Evolutionary conservation across 2,329 filamentous ascomycete genomes (phyloP).

Genomic region (Stachybotrys chlorohalonatus): DNA sequence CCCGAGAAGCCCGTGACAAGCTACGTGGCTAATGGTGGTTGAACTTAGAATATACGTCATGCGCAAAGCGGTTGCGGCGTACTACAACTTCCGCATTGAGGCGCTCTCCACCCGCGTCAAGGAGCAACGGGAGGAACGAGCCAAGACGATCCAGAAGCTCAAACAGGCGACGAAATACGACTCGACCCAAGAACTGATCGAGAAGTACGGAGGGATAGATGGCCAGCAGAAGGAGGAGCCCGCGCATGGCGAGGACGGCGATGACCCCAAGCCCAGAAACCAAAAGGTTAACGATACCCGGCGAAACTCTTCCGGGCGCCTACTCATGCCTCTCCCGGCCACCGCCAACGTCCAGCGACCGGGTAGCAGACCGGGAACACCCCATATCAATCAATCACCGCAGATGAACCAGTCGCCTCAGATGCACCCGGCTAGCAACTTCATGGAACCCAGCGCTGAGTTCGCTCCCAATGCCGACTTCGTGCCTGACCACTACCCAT

Average conservation of each 20-base stretch:
- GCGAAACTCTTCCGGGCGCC: slow-evolving; percentile 25
- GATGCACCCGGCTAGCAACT: neutral
- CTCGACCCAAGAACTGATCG: slow-evolving; percentile 82
- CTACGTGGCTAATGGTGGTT: slow-evolving; percentile 7
- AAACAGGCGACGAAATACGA: slow-evolving; percentile 95
- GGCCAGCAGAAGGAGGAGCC: slow-evolving; percentile 20
- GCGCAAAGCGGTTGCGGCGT: slow-evolving; percentile 55
- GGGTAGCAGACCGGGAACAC: slow-evolving; percentile 18
- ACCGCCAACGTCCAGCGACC: slow-evolving; percentile 52
- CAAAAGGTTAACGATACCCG: slow-evolving; percentile 10
- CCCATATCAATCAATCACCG: slow-evolving; percentile 12
- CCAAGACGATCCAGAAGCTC: slow-evolving; percentile 83
- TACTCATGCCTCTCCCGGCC: slow-evolving; percentile 45
- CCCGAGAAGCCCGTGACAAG: neutral
- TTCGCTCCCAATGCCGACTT: slow-evolving; percentile 62
- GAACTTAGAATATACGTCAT: slow-evolving; percentile 66
- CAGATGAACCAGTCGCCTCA: neutral
- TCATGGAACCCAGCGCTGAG: slow-evolving; percentile 42
- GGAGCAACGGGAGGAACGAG: slow-evolving; percentile 66
- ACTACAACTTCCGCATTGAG: slow-evolving; percentile 76
- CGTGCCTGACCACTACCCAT: slow-evolving; percentile 25
- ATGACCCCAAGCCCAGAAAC: slow-evolving; percentile 28
- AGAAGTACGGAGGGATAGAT: slow-evolving; percentile 79
- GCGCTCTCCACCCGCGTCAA: slow-evolving; percentile 61
- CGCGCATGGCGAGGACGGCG: slow-evolving; percentile 57